Conservation (phyloP, 441 rosid genomes). For the Populus trichocarpa region DNA sequence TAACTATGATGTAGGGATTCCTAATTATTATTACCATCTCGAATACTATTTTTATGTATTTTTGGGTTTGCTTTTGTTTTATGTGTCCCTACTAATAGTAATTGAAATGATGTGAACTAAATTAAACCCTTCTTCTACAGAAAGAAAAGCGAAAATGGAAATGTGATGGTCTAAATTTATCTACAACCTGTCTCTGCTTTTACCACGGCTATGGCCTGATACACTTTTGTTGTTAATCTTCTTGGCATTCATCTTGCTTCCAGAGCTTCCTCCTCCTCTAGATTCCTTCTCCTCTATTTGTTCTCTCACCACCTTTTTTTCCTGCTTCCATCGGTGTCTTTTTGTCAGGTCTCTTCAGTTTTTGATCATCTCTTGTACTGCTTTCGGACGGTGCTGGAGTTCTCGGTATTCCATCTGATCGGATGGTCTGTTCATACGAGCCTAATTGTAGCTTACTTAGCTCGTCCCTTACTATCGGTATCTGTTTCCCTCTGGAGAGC, state of each 20-base stretch:
- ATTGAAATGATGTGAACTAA: too few relatives aligned
- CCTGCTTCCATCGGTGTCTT: conserved; percentile 12
- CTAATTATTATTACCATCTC: too few relatives aligned
- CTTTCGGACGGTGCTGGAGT: conserved; percentile 31
- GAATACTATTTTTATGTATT: too few relatives aligned
- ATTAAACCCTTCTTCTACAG: not conserved
- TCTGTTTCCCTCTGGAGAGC: conserved; percentile 37
- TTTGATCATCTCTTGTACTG: conserved; percentile 29
- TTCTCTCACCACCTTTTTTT: conserved; percentile 25
- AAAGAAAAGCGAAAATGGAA: not conserved
- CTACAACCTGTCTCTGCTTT: conserved; percentile 45
- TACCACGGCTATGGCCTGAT: conserved; percentile 41
- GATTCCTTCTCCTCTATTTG: conserved; percentile 35
- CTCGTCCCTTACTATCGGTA: conserved; percentile 13
- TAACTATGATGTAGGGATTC: too few relatives aligned
- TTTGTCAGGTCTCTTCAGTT: conserved; percentile 30
- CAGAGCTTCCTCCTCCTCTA: conserved; percentile 31
- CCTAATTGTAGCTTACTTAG: conserved; percentile 39
- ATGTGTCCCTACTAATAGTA: not conserved
- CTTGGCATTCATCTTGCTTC: conserved; percentile 26
- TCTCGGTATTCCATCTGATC: conserved; percentile 17
- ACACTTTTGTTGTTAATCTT: conserved; percentile 40
- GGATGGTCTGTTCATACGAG: conserved; percentile 16
- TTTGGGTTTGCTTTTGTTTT: too few relatives aligned
- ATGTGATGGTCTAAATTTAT: not conserved